phyloP scores from a whole-genome alignment of 2,329 filamentous ascomycete genomes.

The Fusarium sp. region DNA sequence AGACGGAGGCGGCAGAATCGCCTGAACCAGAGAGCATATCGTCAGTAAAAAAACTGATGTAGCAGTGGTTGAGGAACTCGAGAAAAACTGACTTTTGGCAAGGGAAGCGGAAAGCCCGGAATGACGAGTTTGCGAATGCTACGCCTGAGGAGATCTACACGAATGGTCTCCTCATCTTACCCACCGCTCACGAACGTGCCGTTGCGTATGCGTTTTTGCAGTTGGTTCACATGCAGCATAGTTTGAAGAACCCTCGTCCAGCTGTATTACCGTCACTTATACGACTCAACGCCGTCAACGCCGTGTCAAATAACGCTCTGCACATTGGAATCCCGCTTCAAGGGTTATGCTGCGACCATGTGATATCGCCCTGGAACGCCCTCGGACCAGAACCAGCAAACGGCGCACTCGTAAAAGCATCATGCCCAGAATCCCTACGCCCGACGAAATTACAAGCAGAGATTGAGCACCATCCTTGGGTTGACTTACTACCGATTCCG shows the following conservation, averaged over 20 bases:
- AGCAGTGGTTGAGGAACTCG: background rate
- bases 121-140: background rate
- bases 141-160: background rate
- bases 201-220: constrained; percentile 36
- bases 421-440: constrained; percentile 17
- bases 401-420: background rate
- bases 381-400: background rate
- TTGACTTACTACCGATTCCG: constrained; percentile 38
- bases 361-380: constrained; percentile 36
- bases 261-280: constrained; percentile 33
- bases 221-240: constrained; percentile 32
- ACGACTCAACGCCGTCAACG: constrained; percentile 39
- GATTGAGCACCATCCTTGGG: constrained; percentile 39
- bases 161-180: constrained; percentile 11
- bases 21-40: constrained; percentile 39
- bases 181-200: constrained; percentile 12
- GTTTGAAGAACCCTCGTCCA: constrained; percentile 21
- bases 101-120: constrained; percentile 33
- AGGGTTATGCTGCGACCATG: constrained; percentile 31
- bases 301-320: constrained; percentile 29
- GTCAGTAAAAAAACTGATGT: constrained; percentile 25
- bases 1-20: constrained; percentile 41
- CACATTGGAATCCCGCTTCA: constrained; percentile 26
- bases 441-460: constrained; percentile 32
- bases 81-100: background rate